phyloP scores from a whole-genome alignment of 345 rosid species.

The Toxicodendron radicans region DNA sequence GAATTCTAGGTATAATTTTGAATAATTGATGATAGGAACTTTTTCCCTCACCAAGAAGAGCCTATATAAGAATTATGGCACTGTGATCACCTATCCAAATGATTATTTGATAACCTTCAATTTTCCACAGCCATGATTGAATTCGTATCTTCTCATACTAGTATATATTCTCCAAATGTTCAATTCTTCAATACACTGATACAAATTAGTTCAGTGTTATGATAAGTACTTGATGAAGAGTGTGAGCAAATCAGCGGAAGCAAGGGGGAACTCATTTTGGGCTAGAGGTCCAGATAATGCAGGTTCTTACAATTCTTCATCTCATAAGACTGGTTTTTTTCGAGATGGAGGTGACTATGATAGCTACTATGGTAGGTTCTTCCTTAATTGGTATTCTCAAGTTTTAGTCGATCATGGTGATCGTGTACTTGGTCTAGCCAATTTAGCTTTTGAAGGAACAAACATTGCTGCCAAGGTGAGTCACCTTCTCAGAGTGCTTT shows the following conservation, averaged over 20 bases:
- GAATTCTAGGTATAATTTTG: slow-evolving; percentile 78
- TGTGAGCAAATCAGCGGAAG: slow-evolving; percentile 73
- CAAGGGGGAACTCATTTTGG: too few relatives aligned
- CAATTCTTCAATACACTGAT: slow-evolving; percentile 15
- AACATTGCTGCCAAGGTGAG: slow-evolving; percentile 73
- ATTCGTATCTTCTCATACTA: too few relatives aligned
- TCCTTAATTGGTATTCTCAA: too few relatives aligned
- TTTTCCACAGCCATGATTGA: too few relatives aligned
- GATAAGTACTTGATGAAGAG: slow-evolving; percentile 78
- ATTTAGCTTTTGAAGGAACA: slow-evolving; percentile 85
- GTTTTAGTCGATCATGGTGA: too few relatives aligned
- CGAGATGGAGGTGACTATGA: too few relatives aligned
- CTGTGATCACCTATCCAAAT: background rate
- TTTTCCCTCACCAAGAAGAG: background rate
- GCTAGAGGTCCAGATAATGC: too few relatives aligned
- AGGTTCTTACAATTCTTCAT: too few relatives aligned
- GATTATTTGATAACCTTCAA: background rate
- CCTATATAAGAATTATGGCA: background rate
- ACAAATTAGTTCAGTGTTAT: slow-evolving; percentile 67
- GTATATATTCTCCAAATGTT: too few relatives aligned
- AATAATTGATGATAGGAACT: background rate
- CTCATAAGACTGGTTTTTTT: too few relatives aligned
- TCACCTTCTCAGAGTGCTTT: background rate
- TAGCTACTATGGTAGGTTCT: too few relatives aligned
- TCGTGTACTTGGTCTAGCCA: slow-evolving; percentile 75